These are phyloP conservation scores for Pezizomycotina sp. DNA, from an alignment of 2,329 filamentous ascomycete species.

Conservation along the genomic window DNA sequence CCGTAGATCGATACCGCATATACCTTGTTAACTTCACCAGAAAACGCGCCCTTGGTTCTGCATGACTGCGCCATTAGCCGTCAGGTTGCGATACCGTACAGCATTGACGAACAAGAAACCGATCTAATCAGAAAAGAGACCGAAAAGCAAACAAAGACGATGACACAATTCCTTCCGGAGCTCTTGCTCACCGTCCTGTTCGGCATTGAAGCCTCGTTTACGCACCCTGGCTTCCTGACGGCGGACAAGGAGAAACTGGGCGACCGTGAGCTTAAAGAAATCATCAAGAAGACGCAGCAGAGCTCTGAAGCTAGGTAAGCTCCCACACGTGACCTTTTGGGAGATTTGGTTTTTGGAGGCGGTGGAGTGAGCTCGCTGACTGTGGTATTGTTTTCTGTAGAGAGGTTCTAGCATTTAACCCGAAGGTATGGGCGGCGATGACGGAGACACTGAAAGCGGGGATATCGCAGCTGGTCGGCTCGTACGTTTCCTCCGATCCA, in stretches of 20 bases:
- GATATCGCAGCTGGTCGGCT: slow-evolving; percentile 21
- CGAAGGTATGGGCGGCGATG: slow-evolving; percentile 23
- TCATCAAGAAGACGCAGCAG: slow-evolving; percentile 24
- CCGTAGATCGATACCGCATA: no score
- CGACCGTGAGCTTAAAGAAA: slow-evolving; percentile 24
- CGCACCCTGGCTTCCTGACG: slow-evolving; percentile 23
- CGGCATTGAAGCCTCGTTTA: slow-evolving; percentile 25
- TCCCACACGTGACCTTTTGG: not conserved
- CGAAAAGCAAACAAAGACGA: slow-evolving; percentile 3
- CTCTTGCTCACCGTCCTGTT: slow-evolving; percentile 24
- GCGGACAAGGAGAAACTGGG: slow-evolving; percentile 24
- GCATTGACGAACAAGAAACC: no score
- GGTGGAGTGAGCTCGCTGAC: not conserved
- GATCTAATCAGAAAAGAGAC: no score
- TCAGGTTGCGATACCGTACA: no score
- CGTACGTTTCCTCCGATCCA: no score
- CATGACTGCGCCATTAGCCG: no score
- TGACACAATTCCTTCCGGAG: slow-evolving; percentile 22
- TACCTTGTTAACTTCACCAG: no score
- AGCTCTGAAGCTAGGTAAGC: slow-evolving; percentile 22
- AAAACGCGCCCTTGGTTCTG: no score
- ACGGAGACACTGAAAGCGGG: slow-evolving; percentile 24
- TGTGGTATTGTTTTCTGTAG: slow-evolving; percentile 6
- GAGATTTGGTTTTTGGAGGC: not conserved
- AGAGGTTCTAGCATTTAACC: slow-evolving; percentile 24